These are phyloP conservation scores for Trichosporon sp. DNA, from an alignment of 1,284 basidiomycete species.

Conservation along the genomic window DNA sequence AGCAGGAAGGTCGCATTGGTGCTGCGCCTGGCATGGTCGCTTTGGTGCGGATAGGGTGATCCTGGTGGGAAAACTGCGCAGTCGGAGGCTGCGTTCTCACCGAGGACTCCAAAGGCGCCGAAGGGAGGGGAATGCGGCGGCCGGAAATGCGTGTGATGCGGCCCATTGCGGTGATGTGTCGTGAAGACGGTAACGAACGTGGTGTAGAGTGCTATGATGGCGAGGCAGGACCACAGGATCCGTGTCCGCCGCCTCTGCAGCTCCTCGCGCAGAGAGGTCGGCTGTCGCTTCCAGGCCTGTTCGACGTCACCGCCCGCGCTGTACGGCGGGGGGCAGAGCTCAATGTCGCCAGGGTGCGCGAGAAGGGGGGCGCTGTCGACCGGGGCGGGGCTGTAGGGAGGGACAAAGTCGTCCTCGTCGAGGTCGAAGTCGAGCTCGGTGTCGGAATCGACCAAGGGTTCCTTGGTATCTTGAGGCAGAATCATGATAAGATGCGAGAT, in stretches of 20 bases:
- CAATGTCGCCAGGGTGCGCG: background rate
- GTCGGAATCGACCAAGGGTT: constrained; percentile 16
- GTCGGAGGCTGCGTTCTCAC: too few relatives aligned
- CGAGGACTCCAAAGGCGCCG: background rate
- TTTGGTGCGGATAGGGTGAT: background rate
- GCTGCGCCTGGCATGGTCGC: background rate
- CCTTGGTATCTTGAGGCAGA: constrained; percentile 24
- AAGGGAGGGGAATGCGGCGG: background rate
- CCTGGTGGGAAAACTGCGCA: background rate
- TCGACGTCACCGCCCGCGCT: background rate
- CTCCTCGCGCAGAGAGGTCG: background rate
- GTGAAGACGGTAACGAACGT: background rate
- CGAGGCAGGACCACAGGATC: background rate
- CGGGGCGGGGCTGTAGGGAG: background rate
- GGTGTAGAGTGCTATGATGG: background rate
- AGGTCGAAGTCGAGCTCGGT: constrained; percentile 22
- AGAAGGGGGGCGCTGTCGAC: background rate
- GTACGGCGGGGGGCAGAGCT: constrained; percentile 7
- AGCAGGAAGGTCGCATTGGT: constrained; percentile 19
- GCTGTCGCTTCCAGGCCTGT: background rate
- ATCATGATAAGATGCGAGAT: constrained; percentile 17
- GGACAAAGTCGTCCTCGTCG: constrained; percentile 6
- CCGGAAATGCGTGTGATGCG: background rate
- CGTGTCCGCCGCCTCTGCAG: background rate
- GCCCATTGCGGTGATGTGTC: background rate